These are phyloP conservation scores for Diaporthe nobilis DNA, from an alignment of 2,329 filamentous ascomycete genomes.

Conservation along the genomic window DNA sequence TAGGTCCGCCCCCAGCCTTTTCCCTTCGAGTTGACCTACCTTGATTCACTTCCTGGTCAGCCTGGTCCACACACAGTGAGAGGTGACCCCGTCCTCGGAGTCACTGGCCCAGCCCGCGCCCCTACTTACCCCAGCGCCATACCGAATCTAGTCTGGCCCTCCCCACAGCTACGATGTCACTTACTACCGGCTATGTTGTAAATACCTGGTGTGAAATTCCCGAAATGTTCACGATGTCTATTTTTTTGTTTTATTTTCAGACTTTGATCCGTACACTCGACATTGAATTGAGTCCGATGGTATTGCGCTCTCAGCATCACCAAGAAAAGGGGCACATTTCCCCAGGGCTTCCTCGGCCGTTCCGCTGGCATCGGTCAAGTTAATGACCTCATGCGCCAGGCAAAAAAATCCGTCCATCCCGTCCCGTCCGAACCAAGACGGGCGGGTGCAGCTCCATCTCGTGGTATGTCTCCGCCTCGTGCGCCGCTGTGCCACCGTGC, in stretches of 20 bases:
- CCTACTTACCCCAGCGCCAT: slow-evolving; percentile 21
- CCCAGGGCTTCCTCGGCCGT: no score
- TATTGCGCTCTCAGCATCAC: background rate
- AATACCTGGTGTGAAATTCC: background rate
- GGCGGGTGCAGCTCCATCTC: slow-evolving; percentile 33
- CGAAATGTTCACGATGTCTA: background rate
- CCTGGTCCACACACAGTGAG: background rate
- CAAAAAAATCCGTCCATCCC: slow-evolving; percentile 7
- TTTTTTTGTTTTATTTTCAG: no score
- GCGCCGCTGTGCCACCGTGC: slow-evolving; percentile 9
- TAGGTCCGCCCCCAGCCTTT: background rate
- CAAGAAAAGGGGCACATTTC: no score
- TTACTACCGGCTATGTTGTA: background rate
- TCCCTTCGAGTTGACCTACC: background rate
- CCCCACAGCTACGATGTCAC: slow-evolving; percentile 17
- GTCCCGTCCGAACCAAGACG: slow-evolving; percentile 18
- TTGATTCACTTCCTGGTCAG: background rate
- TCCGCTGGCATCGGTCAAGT: background rate
- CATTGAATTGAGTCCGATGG: background rate
- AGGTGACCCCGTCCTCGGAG: slow-evolving; percentile 26
- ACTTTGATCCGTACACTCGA: background rate
- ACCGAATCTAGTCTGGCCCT: slow-evolving; percentile 11
- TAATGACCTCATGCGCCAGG: background rate
- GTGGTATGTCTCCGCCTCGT: slow-evolving; percentile 34
- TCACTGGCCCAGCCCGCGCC: background rate